These are phyloP conservation scores for Termitomyces sp. DNA, from an alignment of 768 basidiomycete genomes.

Conservation along the genomic window DNA sequence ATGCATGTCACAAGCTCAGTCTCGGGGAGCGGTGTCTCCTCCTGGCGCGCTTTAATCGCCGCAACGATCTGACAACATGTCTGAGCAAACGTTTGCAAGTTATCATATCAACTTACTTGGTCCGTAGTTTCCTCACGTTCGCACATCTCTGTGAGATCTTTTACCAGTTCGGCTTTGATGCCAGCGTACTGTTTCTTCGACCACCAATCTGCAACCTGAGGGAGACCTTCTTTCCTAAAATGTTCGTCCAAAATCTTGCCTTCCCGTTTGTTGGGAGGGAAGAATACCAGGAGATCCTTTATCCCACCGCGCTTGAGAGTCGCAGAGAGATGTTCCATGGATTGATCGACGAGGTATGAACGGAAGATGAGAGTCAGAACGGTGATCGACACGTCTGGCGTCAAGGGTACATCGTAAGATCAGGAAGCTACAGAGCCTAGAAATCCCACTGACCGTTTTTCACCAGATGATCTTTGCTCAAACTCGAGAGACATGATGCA, in stretches of 20 bases:
- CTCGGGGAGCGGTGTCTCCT: constrained; percentile 82
- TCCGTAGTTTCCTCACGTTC: constrained; percentile 67
- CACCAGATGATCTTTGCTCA: constrained; percentile 92
- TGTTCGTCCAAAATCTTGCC: constrained; percentile 75
- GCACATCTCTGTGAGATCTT: constrained; percentile 65
- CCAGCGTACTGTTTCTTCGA: constrained; percentile 83
- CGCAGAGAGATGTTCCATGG: constrained; percentile 85
- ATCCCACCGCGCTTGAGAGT: constrained; percentile 83
- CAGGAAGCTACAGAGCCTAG: neutral
- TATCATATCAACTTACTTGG: constrained; percentile 43
- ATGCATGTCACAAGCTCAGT: constrained; percentile 83
- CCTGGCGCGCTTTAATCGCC: constrained; percentile 67
- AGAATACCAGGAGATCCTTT: constrained; percentile 83
- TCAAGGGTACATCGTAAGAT: neutral
- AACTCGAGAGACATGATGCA: constrained; percentile 71
- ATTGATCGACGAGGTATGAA: constrained; percentile 75
- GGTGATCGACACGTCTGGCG: constrained; percentile 68
- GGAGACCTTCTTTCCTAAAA: constrained; percentile 77
- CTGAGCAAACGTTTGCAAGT: neutral
- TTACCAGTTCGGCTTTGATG: constrained; percentile 74
- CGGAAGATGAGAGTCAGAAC: constrained; percentile 80
- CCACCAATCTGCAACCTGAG: constrained; percentile 91
- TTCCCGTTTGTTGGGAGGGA: constrained; percentile 81
- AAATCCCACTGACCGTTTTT: constrained; percentile 71
- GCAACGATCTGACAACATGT: constrained; percentile 60